Base-by-base conservation (phyloP, 495 filamentous ascomycete genomes). In the Podospora pseudoanserina region DNA sequence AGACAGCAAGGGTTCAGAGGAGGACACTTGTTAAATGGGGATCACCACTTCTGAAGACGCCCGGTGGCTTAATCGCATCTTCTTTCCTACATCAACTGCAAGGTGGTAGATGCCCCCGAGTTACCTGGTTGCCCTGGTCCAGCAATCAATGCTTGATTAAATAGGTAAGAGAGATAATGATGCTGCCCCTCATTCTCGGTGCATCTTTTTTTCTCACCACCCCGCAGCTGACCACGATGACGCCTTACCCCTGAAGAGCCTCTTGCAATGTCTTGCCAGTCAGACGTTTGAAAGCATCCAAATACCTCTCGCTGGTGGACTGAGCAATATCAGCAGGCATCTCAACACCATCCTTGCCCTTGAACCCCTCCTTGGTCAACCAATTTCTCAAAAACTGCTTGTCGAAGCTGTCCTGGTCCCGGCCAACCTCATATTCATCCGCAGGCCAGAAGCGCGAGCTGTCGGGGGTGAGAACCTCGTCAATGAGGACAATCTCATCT, bases 371-470 rank as follows among this genome's bases (percentile, higher is more conserved):
- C 53, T 72, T 73, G 0, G 86, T 89, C 76, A 99, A 78, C 93
- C 94, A 99, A 79, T 97, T 90, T 23, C 94, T 82, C 74, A 97
- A 71, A 71, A 85, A 90, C 84, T 97, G 95, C 86, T 99, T 98
- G 76, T 98, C 94, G 64, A 81, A 94, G 79, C 90, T 94, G 64
- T 87, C 82, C 82, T 97, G 93, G 23, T 90, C 84, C 49, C 82
- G 82, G 0, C 94, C 94, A 34, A 88, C 78, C 71, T 86, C 85
- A 72, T 97, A 97, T 9, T 81, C 81, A 27, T 87, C 88, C 70
- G 85, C 86, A 4, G 87, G 88, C 95, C 95, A 99, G 84, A 97
- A 97, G 11, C 95, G 88, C 15, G 90, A 93, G 57, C 88, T 91
- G 75, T 95, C 92, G 19, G 89, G 78, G 34, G 94, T 98, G 56